Evolutionary conservation across 148 eudicot species (phyloP).

Genomic region (Diospyros lotus): DNA sequence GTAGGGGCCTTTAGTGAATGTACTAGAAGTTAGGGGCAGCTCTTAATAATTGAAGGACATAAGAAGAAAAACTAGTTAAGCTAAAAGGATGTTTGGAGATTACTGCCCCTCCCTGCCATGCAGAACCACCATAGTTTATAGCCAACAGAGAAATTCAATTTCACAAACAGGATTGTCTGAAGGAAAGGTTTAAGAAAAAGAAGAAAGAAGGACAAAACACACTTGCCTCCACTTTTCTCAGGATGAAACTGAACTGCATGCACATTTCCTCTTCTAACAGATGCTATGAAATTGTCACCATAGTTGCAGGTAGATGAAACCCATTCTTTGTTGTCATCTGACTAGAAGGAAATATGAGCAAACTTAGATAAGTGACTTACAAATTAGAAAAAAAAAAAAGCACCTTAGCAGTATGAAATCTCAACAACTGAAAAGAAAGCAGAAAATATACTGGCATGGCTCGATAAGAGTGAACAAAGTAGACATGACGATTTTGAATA

Average conservation of each 20-base stretch:
- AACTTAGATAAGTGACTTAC: conserved; percentile 9
- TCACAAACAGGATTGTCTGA: background rate
- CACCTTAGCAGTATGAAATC: conserved; percentile 3
- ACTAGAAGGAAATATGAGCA: conserved; percentile 35
- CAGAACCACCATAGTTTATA: no score
- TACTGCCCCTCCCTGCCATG: no score
- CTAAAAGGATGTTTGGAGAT: no score
- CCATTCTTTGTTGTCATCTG: conserved; percentile 86
- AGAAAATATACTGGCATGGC: conserved; percentile 67
- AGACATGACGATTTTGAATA: conserved; percentile 75
- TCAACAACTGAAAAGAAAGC: background rate
- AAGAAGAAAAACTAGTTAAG: no score
- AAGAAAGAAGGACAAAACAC: conserved; percentile 10
- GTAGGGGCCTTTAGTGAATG: no score
- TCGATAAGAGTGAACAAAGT: conserved; percentile 97
- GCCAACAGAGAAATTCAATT: background rate
- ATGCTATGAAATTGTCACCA: conserved; percentile 83
- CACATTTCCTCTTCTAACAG: conserved; percentile 81
- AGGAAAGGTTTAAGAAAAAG: background rate
- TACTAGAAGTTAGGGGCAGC: no score
- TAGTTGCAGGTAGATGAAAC: conserved; percentile 89
- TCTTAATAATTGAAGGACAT: no score
- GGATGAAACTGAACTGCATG: conserved; percentile 99
- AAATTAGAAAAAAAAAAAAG: conserved; percentile 10
- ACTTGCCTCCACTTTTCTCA: conserved; percentile 94